These are phyloP conservation scores for Clathrus columnatus DNA, from an alignment of 768 basidiomycete species.

Conservation along the genomic window DNA sequence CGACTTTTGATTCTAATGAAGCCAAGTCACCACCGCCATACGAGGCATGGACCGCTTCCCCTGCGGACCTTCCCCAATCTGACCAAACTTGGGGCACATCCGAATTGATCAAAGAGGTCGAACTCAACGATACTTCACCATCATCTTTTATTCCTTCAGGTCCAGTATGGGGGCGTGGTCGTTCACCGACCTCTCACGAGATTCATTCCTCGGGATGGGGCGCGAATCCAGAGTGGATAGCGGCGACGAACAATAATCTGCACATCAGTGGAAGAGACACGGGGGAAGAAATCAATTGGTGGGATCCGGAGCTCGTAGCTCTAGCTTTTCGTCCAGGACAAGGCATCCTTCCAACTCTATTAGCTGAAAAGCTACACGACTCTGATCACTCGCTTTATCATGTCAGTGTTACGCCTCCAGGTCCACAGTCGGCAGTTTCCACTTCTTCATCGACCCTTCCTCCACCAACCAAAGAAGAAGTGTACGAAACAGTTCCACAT, in stretches of 20 bases:
- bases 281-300: slow-evolving; percentile 62
- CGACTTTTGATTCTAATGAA: not conserved
- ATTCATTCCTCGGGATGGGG: not conserved
- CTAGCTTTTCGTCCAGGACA: slow-evolving; percentile 50
- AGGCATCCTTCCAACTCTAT: slow-evolving; percentile 59
- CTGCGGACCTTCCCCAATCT: not conserved
- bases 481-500: slow-evolving; percentile 65
- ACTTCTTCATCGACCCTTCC: slow-evolving; percentile 18
- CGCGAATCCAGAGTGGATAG: not conserved
- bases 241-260: not conserved
- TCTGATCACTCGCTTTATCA: slow-evolving; percentile 64
- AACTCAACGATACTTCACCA: not conserved
- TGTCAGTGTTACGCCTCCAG: slow-evolving; percentile 35
- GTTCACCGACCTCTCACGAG: not conserved
- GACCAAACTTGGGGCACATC: not conserved
- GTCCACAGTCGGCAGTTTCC: slow-evolving; percentile 16
- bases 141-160: not conserved
- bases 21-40: not conserved
- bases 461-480: slow-evolving; percentile 52
- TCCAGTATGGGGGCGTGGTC: not conserved
- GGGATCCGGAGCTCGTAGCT: slow-evolving; percentile 44
- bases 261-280: slow-evolving; percentile 52
- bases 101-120: slow-evolving; percentile 3
- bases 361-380: slow-evolving; percentile 62
- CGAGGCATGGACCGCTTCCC: not conserved